phyloP scores from a whole-genome alignment of 768 basidiomycete genomes.

The Mycena floridula region DNA sequence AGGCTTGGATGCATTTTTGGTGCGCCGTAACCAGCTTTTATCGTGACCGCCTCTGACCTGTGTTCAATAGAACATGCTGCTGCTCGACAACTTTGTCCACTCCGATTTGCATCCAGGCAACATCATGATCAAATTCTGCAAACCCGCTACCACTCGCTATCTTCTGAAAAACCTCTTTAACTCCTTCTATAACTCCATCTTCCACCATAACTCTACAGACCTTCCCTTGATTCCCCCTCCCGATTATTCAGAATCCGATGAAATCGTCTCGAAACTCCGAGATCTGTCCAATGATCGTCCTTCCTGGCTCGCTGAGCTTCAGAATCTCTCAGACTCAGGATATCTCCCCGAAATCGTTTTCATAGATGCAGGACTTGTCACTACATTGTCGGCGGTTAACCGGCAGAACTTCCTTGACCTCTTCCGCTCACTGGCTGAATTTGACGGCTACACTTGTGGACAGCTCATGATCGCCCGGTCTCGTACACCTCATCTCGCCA shows the following conservation, averaged over 20 bases:
- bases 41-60: slow-evolving; percentile 2
- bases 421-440: slow-evolving; percentile 92
- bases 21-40: slow-evolving; percentile 31
- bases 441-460: slow-evolving; percentile 94
- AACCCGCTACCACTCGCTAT: slow-evolving; percentile 66
- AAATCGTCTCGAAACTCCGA: slow-evolving; percentile 67
- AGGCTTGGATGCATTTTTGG: slow-evolving; percentile 92
- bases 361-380: slow-evolving; percentile 94
- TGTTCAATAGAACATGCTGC: slow-evolving; percentile 80
- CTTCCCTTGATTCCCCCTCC: slow-evolving; percentile 23
- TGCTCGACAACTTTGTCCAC: slow-evolving; percentile 97
- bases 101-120: slow-evolving; percentile 90
- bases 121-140: slow-evolving; percentile 96
- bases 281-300: slow-evolving; percentile 48
- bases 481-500: slow-evolving; percentile 80
- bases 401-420: slow-evolving; percentile 93
- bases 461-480: slow-evolving; percentile 96
- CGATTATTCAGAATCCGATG: slow-evolving; percentile 46
- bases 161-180: slow-evolving; percentile 56
- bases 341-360: slow-evolving; percentile 94
- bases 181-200: slow-evolving; percentile 37
- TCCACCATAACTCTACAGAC: slow-evolving; percentile 15
- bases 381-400: slow-evolving; percentile 76
- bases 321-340: slow-evolving; percentile 54
- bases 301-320: slow-evolving; percentile 69